Conservation (phyloP, 202 grass and related monocot genomes). For the Zoysia matrella region DNA sequence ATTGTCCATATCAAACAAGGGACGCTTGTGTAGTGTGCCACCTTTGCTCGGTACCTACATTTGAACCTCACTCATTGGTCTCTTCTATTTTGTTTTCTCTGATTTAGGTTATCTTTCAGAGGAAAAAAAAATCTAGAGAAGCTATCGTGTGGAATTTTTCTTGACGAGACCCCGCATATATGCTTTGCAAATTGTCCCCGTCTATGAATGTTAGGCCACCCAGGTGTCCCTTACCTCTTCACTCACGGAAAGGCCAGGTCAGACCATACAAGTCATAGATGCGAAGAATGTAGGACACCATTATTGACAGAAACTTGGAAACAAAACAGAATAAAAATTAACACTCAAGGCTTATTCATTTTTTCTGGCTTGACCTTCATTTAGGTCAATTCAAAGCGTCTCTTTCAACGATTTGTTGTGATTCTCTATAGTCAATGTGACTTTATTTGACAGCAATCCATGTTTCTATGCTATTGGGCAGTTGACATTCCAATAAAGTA, state of each 20-base stretch:
- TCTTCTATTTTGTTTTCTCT: not conserved
- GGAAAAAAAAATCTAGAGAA: not conserved
- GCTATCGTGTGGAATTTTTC: conserved; percentile 28
- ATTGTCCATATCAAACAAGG: too few relatives aligned
- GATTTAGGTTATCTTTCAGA: not conserved
- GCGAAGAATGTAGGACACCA: not conserved
- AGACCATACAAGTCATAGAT: not conserved
- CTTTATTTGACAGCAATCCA: not conserved
- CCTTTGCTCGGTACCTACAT: too few relatives aligned
- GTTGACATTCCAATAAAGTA: not conserved
- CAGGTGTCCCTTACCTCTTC: conserved; percentile 39
- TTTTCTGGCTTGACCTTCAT: not conserved
- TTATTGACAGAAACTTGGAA: not conserved
- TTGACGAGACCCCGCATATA: conserved; percentile 35
- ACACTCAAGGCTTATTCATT: not conserved
- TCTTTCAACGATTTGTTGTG: conserved; percentile 3
- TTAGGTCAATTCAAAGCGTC: conserved; percentile 16
- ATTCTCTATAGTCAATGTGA: conserved; percentile 7
- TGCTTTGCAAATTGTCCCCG: conserved; percentile 33
- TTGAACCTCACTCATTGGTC: not conserved
- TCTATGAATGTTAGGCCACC: conserved; percentile 29
- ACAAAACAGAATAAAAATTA: conserved; percentile 5
- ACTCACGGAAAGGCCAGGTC: conserved; percentile 25
- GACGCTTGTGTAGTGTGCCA: too few relatives aligned
- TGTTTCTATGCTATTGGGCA: not conserved